Evolutionary conservation across 176 grass and related monocot genomes (phyloP), one percentile per base, ranked within the genome.

Genomic region (Juncus effusus): DNA sequence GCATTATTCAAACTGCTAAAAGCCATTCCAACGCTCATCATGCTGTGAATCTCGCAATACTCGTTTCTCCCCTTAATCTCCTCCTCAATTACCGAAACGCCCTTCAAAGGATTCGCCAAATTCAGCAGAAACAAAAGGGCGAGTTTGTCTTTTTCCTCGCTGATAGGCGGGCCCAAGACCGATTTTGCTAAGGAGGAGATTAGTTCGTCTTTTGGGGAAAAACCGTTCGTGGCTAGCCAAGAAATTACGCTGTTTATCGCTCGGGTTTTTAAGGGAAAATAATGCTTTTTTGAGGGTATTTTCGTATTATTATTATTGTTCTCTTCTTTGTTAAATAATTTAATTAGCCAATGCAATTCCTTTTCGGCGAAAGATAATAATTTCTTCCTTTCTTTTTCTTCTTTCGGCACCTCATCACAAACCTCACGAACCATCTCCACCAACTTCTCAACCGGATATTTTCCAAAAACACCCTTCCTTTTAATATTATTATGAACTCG

Each of bases 1-100:
- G 77, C 81, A 88, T 80, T 91, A 55, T 91, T 91, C 74, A 96
- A 83, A 35, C 84, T 86, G 83, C 87, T 88, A 81, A 91, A 96
- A 76, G 54, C 59, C 88, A 91, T 91, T 60, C 93, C 93, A 60
- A 96, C 57, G 63, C 77, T 87, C 93, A 96, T 96, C 52, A 96
- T 79, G 70, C 77, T 91, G 78, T 77, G 83, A 67, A 96, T 85
- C 78, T 96, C 82, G 76, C 85, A 80, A 86, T 88, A 88, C 62
- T 70, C 81, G 69, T 74, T 74, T 77, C 88, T 86, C 42, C 59
- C 79, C 79, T 89, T 86, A 10, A 96, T 78, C 19, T 88, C 85
- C 57, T 91, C 85, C 80, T 96, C 93, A 77, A 96, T 91, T 77
- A 86, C 70, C 60, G 83, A 76, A 28, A 96, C 93, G 64, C 93